Conservation (phyloP, 768 basidiomycete genomes). For the Kwoniella europaea region DNA sequence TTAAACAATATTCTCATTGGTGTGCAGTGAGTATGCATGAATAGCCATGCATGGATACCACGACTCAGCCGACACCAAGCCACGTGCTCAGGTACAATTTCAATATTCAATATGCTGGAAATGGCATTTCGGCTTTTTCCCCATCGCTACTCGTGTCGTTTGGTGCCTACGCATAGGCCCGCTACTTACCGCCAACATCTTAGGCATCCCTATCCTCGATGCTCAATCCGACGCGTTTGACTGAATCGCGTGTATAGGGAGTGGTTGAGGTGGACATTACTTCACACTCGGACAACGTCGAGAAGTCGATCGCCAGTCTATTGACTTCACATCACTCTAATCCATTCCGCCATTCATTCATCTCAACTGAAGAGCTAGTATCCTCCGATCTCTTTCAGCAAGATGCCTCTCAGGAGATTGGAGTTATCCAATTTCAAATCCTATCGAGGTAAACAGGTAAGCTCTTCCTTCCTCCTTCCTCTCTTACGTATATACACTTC, state of each 20-base stretch:
- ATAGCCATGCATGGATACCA: no score
- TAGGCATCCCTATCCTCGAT: background rate
- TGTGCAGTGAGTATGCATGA: no score
- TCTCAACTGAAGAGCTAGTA: background rate
- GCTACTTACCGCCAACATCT: background rate
- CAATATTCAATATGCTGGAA: background rate
- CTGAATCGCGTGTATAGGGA: background rate
- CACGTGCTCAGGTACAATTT: no score
- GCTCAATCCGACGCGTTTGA: background rate
- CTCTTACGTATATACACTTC: background rate
- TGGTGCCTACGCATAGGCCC: background rate
- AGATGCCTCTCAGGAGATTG: slow-evolving; percentile 60
- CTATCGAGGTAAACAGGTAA: slow-evolving; percentile 67
- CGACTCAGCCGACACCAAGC: no score
- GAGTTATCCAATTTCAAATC: slow-evolving; percentile 98
- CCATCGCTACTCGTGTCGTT: no score
- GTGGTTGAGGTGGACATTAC: slow-evolving; percentile 3
- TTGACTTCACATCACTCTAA: no score
- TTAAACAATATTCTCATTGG: no score
- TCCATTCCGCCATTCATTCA: background rate
- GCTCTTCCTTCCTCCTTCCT: slow-evolving; percentile 20
- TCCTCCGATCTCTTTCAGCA: slow-evolving; percentile 8
- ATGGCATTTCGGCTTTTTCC: background rate
- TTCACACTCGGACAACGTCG: background rate
- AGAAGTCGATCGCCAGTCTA: no score